Conservation (phyloP, 2,329 filamentous ascomycete genomes). For the Pseudogymnoascus sp. region DNA sequence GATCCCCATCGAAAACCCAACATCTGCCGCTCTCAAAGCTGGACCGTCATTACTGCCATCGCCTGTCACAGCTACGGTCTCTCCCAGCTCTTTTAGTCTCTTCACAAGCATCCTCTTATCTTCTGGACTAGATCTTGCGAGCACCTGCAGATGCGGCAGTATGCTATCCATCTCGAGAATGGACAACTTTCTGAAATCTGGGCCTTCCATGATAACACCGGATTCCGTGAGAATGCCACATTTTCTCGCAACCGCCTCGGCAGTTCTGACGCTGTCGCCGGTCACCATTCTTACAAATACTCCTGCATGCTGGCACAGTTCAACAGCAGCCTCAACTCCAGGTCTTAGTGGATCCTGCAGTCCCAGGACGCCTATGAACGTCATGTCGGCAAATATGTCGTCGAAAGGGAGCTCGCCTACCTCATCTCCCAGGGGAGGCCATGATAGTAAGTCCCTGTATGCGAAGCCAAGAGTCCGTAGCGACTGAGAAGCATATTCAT, state of each 20-base stretch:
- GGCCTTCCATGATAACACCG: conserved; percentile 71
- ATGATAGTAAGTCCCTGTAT: conserved; percentile 34
- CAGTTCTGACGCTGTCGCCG: conserved; percentile 73
- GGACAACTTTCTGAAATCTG: conserved; percentile 67
- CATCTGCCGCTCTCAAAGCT: conserved; percentile 72
- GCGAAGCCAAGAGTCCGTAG: conserved; percentile 37
- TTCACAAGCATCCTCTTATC: conserved; percentile 70
- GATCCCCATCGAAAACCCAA: conserved; percentile 86
- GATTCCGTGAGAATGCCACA: conserved; percentile 66
- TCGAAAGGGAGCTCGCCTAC: background rate
- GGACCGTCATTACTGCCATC: conserved; percentile 81
- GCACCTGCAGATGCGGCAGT: conserved; percentile 63
- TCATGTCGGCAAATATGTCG: conserved; percentile 43
- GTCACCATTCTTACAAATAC: conserved; percentile 77
- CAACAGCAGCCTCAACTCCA: conserved; percentile 66
- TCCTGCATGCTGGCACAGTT: conserved; percentile 66
- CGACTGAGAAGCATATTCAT: conserved; percentile 33
- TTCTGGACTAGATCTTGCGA: conserved; percentile 68
- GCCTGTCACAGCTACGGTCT: conserved; percentile 76
- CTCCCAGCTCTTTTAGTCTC: conserved; percentile 63
- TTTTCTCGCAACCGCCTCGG: conserved; percentile 70
- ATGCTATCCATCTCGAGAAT: conserved; percentile 59
- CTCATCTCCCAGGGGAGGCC: conserved; percentile 23
- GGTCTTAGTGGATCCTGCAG: conserved; percentile 75
- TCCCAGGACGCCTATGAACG: conserved; percentile 64